Conservation (phyloP, 73 alveolate genomes). For the Blepharisma japonicum region DNA sequence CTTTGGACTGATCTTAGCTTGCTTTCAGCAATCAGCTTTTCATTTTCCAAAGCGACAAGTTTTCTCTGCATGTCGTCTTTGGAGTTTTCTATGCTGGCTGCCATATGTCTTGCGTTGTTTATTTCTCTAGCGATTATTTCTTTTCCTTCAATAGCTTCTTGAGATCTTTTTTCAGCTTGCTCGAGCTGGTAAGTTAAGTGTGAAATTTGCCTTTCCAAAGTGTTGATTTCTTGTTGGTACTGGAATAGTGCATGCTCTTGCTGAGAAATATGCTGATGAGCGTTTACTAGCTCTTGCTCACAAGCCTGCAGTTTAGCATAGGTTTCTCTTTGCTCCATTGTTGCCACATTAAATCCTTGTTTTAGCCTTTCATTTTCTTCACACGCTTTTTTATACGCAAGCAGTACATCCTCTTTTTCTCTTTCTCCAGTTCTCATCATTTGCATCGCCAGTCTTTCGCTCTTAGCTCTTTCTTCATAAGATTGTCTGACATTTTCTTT, state of each 20-base stretch:
- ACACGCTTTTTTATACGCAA: constrained; percentile 48
- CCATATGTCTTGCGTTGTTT: constrained; percentile 28
- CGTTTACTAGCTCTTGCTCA: constrained; percentile 50
- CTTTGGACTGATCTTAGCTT: constrained; percentile 5
- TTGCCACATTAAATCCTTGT: constrained; percentile 27
- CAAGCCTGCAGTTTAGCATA: constrained; percentile 27
- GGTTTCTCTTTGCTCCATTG: constrained; percentile 37
- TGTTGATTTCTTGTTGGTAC: constrained; percentile 36
- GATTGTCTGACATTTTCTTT: constrained; percentile 36
- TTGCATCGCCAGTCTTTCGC: constrained; percentile 42
- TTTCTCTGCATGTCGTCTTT: constrained; percentile 41
- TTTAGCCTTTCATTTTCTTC: constrained; percentile 52
- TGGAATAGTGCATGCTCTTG: constrained; percentile 31
- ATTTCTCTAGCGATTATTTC: constrained; percentile 40
- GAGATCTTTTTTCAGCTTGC: constrained; percentile 33
- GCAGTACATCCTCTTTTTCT: constrained; percentile 54
- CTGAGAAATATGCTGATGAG: constrained; percentile 22
- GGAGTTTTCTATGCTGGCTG: constrained; percentile 36
- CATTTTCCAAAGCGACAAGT: constrained; percentile 33
- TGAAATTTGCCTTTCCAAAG: constrained; percentile 56
- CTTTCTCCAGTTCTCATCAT: constrained; percentile 43
- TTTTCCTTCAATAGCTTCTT: constrained; percentile 24
- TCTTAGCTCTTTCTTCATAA: constrained; percentile 34
- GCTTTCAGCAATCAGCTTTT: constrained; percentile 28
- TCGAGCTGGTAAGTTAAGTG: constrained; percentile 48